phyloP scores from a whole-genome alignment of 2,329 filamentous ascomycete genomes.

The Lachnellula hyalina region DNA sequence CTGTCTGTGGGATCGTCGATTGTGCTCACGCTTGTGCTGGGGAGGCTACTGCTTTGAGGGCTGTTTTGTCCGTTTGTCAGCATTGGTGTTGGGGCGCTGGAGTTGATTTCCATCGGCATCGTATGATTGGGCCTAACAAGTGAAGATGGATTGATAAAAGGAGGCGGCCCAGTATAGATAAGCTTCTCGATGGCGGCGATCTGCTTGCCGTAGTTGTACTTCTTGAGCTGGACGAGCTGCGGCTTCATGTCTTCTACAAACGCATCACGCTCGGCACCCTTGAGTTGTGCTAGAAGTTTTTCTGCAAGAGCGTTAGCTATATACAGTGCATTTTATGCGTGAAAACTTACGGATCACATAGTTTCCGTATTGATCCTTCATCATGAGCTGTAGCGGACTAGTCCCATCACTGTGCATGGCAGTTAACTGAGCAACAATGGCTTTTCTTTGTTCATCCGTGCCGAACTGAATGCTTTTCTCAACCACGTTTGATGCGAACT shows the following conservation, averaged over 20 bases:
- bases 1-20: conserved; percentile 27
- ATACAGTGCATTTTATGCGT: not conserved
- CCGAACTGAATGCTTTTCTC: conserved; percentile 83
- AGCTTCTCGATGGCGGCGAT: conserved; percentile 58
- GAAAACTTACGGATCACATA: conserved; percentile 87
- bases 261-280: conserved; percentile 51
- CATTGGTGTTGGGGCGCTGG: conserved; percentile 57
- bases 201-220: conserved; percentile 60
- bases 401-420: conserved; percentile 58
- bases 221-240: conserved; percentile 57
- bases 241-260: conserved; percentile 61
- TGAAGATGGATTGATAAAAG: conserved; percentile 17
- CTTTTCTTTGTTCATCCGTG: conserved; percentile 60
- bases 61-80: conserved; percentile 66
- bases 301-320: conserved; percentile 46
- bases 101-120: conserved; percentile 40
- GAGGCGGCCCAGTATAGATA: conserved; percentile 31
- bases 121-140: conserved; percentile 25
- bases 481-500: conserved; percentile 95
- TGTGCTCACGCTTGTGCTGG: conserved; percentile 56
- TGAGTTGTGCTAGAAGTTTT: conserved; percentile 65
- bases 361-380: conserved; percentile 90
- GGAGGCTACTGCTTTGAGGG: conserved; percentile 59
- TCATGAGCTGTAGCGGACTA: conserved; percentile 67
- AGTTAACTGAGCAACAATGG: conserved; percentile 61